Base-by-base conservation (phyloP, 257 asterid species). In the Solanum ossicruentum region DNA sequence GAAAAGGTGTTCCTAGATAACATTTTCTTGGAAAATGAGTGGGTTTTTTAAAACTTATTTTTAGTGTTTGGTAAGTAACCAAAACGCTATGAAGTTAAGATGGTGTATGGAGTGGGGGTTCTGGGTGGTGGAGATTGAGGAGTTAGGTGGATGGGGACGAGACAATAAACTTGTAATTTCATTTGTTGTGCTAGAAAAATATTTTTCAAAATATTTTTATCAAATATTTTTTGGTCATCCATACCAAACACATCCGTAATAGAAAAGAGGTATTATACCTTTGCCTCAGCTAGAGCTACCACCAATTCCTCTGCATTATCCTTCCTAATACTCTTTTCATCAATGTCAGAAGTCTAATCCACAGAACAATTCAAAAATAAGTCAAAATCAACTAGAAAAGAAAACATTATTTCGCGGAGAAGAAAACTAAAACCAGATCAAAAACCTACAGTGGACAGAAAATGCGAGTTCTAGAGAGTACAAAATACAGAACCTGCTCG, bases 211-310 rank as follows among this genome's bases (percentile, higher is more conserved):
- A 55, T 1, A 15, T 55, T 55, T 16, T 16, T 55, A 55, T 16
- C n/a, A 7, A 57, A 17, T 7, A 56, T 17, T 17, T 56, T 56
- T 4, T 55, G 10, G 0, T 18, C 47, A 43, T 43, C 47, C 8
- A 43, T 6, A 43, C 8, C 9, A 43, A 43, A 43, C 47, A 43
- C 47, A 6, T 1, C 47, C 61, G 66, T 20, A 58, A n/a, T 17
- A 70, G 45, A 61, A 43, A 77, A 72, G 17, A 83, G 51, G 61
- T 20, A n/a, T n/a, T 57, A 72, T 86, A 92, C 98, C 98, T 94
- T 95, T 41, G 98, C 98, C 88, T 93, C 96, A 23, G 98, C 98
- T 61, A 95, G 91, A 89, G 92, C 92, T 90, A 89, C 87, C n/a
- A 95, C 97, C 70, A 95, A 92, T 85, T 95, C 96, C 86, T 95